A percentile compares a stretch with the other conserved stretches of the same genome.
These are phyloP conservation scores for Truncatella angustata DNA, from an alignment of 2,329 filamentous ascomycete genomes.

Conservation along the genomic window DNA sequence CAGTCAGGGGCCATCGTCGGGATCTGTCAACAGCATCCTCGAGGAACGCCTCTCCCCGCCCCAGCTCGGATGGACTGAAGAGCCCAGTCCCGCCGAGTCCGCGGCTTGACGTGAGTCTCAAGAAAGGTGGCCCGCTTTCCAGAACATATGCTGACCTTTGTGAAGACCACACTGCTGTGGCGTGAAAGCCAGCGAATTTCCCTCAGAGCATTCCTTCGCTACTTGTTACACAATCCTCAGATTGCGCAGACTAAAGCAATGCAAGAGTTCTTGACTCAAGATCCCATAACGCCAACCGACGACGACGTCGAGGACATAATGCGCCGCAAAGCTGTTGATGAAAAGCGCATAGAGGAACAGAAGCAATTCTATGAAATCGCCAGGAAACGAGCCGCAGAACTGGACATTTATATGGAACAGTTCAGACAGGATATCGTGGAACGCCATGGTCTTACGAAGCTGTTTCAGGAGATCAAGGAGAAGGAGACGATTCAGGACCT, in stretches of 20 bases:
- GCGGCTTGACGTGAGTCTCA: conserved; percentile 24
- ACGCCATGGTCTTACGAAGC: conserved; percentile 79
- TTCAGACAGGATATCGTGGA: conserved; percentile 68
- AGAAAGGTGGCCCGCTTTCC: neutral
- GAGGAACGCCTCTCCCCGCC: conserved; percentile 33
- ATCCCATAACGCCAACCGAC: conserved; percentile 73
- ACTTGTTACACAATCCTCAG: conserved; percentile 78
- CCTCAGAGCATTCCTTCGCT: conserved; percentile 84
- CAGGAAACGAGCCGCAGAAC: conserved; percentile 80
- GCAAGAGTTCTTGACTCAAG: conserved; percentile 73
- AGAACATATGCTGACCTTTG: conserved; percentile 14
- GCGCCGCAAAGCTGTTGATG: conserved; percentile 77
- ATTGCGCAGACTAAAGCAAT: conserved; percentile 82
- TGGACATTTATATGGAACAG: conserved; percentile 98
- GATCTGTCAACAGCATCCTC: conserved; percentile 34
- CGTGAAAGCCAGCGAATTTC: conserved; percentile 91
- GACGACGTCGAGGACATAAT: conserved; percentile 83
- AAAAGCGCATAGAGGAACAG: conserved; percentile 88
- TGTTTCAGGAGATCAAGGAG: conserved; percentile 90
- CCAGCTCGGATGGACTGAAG: conserved; percentile 41
- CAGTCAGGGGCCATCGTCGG: conserved; percentile 41
- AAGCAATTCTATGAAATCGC: conserved; percentile 95
- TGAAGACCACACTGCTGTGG: conserved; percentile 63
- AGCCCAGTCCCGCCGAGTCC: conserved; percentile 30
- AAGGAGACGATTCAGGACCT: conserved; percentile 86